A percentile compares a stretch with the other conserved stretches of the same genome.
Evolutionary conservation across 305 asterid species (phyloP).

Genomic region (Fraxinus xanthoxyloides): DNA sequence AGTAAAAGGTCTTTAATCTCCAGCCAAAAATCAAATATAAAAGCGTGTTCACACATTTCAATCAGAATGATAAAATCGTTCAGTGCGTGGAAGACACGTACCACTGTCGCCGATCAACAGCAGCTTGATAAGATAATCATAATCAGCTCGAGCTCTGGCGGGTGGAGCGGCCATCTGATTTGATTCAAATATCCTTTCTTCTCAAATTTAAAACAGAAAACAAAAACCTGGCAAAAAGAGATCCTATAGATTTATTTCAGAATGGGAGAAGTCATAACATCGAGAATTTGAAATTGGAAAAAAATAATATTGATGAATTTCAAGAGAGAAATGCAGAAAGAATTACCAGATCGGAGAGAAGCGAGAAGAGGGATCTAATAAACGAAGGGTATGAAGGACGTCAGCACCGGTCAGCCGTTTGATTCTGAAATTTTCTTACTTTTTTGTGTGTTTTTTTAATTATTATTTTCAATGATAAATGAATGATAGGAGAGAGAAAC

Average conservation of each 20-base stretch:
- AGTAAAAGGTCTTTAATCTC: not conserved
- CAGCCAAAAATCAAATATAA: not conserved
- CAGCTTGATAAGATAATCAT: slow-evolving; percentile 52
- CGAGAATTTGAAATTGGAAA: not conserved
- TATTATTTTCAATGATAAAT: too few species aligned
- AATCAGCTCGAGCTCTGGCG: slow-evolving; percentile 64
- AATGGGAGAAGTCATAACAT: not conserved
- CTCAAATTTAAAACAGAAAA: not conserved
- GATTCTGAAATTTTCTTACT: not conserved
- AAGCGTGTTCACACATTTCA: not conserved
- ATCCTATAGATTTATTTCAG: not conserved
- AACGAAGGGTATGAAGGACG: not conserved
- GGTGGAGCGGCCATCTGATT: slow-evolving; percentile 53
- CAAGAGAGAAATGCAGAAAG: not conserved
- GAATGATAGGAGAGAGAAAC: too few species aligned
- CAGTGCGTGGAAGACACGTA: not conserved
- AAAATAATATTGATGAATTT: not conserved
- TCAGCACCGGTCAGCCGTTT: not conserved
- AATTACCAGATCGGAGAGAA: not conserved
- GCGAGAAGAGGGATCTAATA: not conserved
- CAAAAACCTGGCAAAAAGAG: not conserved
- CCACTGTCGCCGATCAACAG: slow-evolving; percentile 59
- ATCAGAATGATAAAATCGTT: not conserved
- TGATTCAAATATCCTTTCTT: not conserved
- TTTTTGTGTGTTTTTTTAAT: not conserved